Base-by-base conservation (phyloP, 805 yeast genomes). In the Yarrowia divulgata region DNA sequence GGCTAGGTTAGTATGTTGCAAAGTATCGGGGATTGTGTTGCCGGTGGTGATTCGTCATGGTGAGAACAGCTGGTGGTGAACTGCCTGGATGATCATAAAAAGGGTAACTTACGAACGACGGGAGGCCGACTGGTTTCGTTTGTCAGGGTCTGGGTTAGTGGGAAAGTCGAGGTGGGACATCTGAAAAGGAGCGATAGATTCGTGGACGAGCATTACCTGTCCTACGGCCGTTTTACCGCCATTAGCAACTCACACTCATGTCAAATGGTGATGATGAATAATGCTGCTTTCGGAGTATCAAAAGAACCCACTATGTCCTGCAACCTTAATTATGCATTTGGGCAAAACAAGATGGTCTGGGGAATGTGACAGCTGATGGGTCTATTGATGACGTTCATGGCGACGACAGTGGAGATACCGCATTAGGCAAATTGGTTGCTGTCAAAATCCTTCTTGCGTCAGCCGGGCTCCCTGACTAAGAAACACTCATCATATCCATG, bases 131-230 rank as follows among this genome's bases (percentile, higher is more conserved):
- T 34, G 8, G n/a, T 48, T 37, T 63, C 68, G 48, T 14, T 18
- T 6, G 68, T 63, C 5, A 63, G 23, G 37, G 68, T 63, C 68
- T 63, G 52, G 19, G 67, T 62, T 62, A 62, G 55, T 42, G n/a
- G 57, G 13, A 14, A 35, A 14, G 37, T 16, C 18, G 12, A 23
- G 23, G 12, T 4, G 23, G 39, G 23, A 23, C 8, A 23, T 14
- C 29, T 23, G 52, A 14, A 29, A 35, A 3, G 5, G 52, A 1
- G 19, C 29, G 9, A 2, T 18, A 13, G 37, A 0, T 1, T n/a
- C 39, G 23, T 12, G 32, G 34, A 10, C 18, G 32, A 23, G 10
- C 32, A 29, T 12, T 16, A 1, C 32, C 3, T 14, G 1, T 3
- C 10, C 16, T 3, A 18, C 16, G 49, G 49, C 32, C 32, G 23